phyloP scores from a whole-genome alignment of 2,329 filamentous ascomycete species.

The Neocatenulostroma microsporum region DNA sequence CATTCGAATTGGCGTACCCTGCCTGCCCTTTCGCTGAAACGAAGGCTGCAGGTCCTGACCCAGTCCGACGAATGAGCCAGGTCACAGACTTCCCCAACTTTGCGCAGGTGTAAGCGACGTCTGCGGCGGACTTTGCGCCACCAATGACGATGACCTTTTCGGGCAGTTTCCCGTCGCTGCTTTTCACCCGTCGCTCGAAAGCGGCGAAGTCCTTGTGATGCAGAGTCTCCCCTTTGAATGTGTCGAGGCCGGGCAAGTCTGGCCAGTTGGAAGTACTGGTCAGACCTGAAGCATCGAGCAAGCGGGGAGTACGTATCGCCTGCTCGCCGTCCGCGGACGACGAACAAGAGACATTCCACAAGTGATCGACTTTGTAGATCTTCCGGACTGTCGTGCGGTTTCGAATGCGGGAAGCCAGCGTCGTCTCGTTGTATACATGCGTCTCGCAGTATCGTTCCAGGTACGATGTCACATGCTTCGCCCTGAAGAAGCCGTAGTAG shows the following conservation, averaged over 20 bases:
- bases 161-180: constrained; percentile 7
- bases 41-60: constrained; percentile 21
- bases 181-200: constrained; percentile 17
- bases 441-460: constrained; percentile 22
- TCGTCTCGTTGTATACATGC: constrained; percentile 17
- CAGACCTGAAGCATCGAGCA: constrained; percentile 22
- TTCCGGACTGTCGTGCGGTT: constrained; percentile 10
- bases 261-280: constrained; percentile 24
- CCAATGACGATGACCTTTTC: constrained; percentile 28
- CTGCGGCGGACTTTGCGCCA: constrained; percentile 32
- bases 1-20: too few species aligned
- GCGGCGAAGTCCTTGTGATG: constrained; percentile 30
- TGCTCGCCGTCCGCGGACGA: constrained; percentile 1
- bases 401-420: constrained; percentile 14
- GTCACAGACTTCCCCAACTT: constrained; percentile 28
- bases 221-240: constrained; percentile 12
- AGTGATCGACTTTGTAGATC: constrained; percentile 16
- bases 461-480: constrained; percentile 20
- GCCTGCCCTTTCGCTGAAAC: constrained; percentile 4
- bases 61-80: constrained; percentile 30
- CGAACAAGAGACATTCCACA: too few species aligned
- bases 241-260: constrained; percentile 22
- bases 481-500: constrained; percentile 19
- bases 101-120: constrained; percentile 30
- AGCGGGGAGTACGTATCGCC: too few species aligned